A percentile compares a stretch with the other conserved stretches of the same genome.
Conservation (phyloP, 495 filamentous ascomycete species). For the Penicillium coffeae region DNA sequence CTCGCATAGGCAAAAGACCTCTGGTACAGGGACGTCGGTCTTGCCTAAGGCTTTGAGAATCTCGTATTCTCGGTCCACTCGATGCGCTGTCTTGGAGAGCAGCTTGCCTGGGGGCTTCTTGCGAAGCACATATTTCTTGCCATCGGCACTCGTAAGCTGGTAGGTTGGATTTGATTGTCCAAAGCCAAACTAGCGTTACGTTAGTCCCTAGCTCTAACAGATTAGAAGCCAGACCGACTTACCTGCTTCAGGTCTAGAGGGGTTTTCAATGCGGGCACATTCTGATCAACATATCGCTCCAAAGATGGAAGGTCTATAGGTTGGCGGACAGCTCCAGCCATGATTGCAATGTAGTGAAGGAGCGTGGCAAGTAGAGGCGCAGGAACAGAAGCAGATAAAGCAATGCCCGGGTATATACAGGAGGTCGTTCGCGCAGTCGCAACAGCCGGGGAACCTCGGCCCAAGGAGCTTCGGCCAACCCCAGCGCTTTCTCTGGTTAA, state of each 20-base stretch:
- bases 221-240: conserved; percentile 15
- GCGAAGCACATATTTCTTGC: conserved; percentile 73
- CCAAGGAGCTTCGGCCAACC: neutral
- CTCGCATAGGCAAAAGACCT: conserved; percentile 80
- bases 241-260: conserved; percentile 90
- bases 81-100: conserved; percentile 87
- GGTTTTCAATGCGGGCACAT: conserved; percentile 73
- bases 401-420: neutral
- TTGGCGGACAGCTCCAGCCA: conserved; percentile 87
- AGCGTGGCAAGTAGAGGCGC: too few species aligned
- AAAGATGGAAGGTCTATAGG: conserved; percentile 76
- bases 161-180: conserved; percentile 98
- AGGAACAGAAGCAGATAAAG: too few species aligned
- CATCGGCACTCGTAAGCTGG: conserved; percentile 67
- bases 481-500: neutral
- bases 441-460: conserved; percentile 3
- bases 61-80: conserved; percentile 91
- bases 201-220: neutral
- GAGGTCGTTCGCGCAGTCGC: too few species aligned
- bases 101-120: conserved; percentile 95
- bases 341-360: conserved; percentile 29
- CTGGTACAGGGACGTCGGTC: conserved; percentile 84
- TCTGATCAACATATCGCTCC: conserved; percentile 68
- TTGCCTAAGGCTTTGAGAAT: conserved; percentile 77
- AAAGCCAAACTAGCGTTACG: conserved; percentile 71